phyloP scores from a whole-genome alignment of 441 rosid genomes.

The Erysimum cheiri region DNA sequence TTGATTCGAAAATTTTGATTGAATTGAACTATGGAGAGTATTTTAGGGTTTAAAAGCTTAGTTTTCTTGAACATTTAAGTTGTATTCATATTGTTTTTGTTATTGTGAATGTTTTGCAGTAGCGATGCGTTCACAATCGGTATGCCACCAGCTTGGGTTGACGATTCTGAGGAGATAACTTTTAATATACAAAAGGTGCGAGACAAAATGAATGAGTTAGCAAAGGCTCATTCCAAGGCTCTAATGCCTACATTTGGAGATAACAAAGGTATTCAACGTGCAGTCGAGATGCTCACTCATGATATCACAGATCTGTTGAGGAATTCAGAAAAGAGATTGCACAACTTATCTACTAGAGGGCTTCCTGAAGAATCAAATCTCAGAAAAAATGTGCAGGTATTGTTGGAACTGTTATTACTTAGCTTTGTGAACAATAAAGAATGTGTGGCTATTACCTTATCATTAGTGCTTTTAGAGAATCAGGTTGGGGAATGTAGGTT shows the following conservation, averaged over 20 bases:
- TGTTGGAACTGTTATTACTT: conserved; percentile 15
- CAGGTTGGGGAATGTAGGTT: background rate
- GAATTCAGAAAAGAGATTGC: conserved; percentile 80
- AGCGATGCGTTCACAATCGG: conserved; percentile 74
- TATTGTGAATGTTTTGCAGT: conserved; percentile 54
- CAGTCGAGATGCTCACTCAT: conserved; percentile 71
- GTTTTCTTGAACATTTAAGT: background rate
- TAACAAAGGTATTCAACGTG: conserved; percentile 74
- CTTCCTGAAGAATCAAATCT: conserved; percentile 85
- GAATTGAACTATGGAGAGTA: background rate
- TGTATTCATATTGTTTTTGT: background rate
- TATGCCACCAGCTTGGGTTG: conserved; percentile 93
- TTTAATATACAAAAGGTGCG: conserved; percentile 71
- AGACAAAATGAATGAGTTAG: conserved; percentile 71
- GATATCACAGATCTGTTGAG: conserved; percentile 73
- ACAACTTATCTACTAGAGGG: conserved; percentile 65
- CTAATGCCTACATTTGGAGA: conserved; percentile 95
- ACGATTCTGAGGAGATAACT: conserved; percentile 79
- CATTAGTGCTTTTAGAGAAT: conserved; percentile 13
- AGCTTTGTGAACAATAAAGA: background rate
- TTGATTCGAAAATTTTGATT: background rate
- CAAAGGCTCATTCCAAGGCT: conserved; percentile 89
- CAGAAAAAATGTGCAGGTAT: conserved; percentile 94
- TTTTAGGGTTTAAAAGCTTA: conserved; percentile 2
- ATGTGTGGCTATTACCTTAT: background rate